phyloP scores from a whole-genome alignment of 129 eudicot species.

The Chrysanthemum lavandulifolium region DNA sequence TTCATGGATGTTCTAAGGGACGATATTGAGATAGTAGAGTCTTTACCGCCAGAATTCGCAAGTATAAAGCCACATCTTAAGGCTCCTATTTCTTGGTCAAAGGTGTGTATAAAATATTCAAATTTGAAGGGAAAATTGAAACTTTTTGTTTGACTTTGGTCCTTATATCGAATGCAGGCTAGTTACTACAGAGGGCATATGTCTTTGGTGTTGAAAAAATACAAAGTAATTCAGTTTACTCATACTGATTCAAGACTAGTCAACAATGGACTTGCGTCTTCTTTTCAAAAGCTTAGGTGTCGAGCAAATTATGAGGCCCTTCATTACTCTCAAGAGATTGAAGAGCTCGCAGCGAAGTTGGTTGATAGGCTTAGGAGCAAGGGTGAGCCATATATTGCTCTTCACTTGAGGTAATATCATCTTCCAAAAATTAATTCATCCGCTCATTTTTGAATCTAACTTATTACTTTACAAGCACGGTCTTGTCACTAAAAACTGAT shows the following conservation, averaged over 20 bases:
- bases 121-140: not conserved
- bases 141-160: not conserved
- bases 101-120: slow-evolving; percentile 40
- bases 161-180: slow-evolving; percentile 30
- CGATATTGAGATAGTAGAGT: slow-evolving; percentile 71
- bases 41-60: slow-evolving; percentile 48
- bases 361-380: slow-evolving; percentile 52
- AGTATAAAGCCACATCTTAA: slow-evolving; percentile 44
- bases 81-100: slow-evolving; percentile 95
- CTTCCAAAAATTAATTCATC: not conserved
- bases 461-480: too few relatives aligned
- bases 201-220: slow-evolving; percentile 44
- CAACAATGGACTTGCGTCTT: slow-evolving; percentile 67
- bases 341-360: slow-evolving; percentile 53
- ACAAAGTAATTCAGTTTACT: slow-evolving; percentile 76
- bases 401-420: slow-evolving; percentile 68
- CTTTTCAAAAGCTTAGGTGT: slow-evolving; percentile 78
- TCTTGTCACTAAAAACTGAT: not conserved
- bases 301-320: slow-evolving; percentile 85
- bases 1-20: slow-evolving; percentile 67
- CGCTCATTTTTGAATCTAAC: too few relatives aligned
- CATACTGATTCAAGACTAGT: slow-evolving; percentile 85
- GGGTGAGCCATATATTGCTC: slow-evolving; percentile 70
- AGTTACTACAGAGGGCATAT: slow-evolving; percentile 79
- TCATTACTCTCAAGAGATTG: slow-evolving; percentile 66